Evolutionary conservation across 176 grass and related monocot species (phyloP), one percentile per base, ranked within the genome.

Genomic region (Raddia distichophylla): DNA sequence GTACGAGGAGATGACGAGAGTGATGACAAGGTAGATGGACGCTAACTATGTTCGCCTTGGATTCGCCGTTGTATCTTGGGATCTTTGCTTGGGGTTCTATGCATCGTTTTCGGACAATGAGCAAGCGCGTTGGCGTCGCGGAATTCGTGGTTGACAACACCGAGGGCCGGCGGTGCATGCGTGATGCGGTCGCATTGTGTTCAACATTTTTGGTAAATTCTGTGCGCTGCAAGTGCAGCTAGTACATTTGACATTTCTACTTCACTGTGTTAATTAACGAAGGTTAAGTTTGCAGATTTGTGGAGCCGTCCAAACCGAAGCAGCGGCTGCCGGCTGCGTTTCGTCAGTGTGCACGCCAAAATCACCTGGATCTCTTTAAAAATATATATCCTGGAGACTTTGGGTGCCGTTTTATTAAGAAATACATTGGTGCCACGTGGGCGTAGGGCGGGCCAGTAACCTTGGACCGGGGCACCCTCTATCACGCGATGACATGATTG

Each of bases 121-220:
- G 5, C 22, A 17, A 5, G 2, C 3, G 48, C 69, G 64, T 65
- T 45, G 75, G 76, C 58, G 49, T 64, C 66, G 65, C 32, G 13
- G 67, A 55, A 55, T 63, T 64, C 54, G 83, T n/a, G 2, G 47
- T 73, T 9, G 84, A 71, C 35, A 65, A 79, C 59, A 65, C 76
- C 84, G 68, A 86, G 47, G 67, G 68, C 71, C 51, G 33, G 71
- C 52, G 1, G 22, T 16, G 45, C 16, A 13, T 16, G 45, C 16
- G 37, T 16, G 33, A 6, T 37, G 3, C 19, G 34, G 65, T n/a
- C 17, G 40, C 16, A n/a, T n/a, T 44, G 64, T 43, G 3, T 34
- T 35, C 3, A 11, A 60, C 12, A 3, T 7, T 35, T 64, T 64
- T 8, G 27, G 32, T 3, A 5, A 12, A 33, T 64, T 27, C 61